Evolutionary conservation across 169 alveolate species (phyloP).

Genomic region (Cyclospora cayetanensis): DNA sequence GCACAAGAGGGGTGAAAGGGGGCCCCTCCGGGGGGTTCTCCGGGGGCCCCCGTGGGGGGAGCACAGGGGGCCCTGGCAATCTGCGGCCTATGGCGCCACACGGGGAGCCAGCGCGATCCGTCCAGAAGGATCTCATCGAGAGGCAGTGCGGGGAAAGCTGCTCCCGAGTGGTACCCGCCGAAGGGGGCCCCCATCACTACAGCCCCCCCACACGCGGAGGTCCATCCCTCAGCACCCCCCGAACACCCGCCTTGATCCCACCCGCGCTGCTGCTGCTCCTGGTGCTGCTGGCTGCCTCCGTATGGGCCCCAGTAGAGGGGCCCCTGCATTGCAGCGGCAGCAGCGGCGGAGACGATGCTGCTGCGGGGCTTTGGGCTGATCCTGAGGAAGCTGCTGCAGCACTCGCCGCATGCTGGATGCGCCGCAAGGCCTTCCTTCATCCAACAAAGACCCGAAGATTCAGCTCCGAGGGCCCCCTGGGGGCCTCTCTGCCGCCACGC

Average conservation of each 20-base stretch:
- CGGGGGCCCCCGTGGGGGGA: too few species aligned
- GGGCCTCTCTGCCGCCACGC: too few species aligned
- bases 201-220: neutral
- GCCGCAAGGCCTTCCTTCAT: too few species aligned
- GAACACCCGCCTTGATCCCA: neutral
- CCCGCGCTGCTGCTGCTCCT: neutral
- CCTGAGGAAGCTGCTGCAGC: neutral
- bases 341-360: neutral
- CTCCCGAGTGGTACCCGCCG: neutral
- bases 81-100: neutral
- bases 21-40: neutral
- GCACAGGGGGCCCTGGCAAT: neutral
- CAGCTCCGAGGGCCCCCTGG: too few species aligned
- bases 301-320: neutral
- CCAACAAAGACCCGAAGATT: too few species aligned
- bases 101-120: neutral
- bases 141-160: neutral
- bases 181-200: neutral
- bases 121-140: neutral
- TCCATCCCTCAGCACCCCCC: too few species aligned
- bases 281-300: neutral
- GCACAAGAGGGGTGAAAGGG: slow-evolving; percentile 18
- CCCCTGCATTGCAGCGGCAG: neutral
- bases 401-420: neutral
- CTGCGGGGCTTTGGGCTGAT: neutral